phyloP scores from a whole-genome alignment of 1,139 yeast species.

The Candida sojae region DNA sequence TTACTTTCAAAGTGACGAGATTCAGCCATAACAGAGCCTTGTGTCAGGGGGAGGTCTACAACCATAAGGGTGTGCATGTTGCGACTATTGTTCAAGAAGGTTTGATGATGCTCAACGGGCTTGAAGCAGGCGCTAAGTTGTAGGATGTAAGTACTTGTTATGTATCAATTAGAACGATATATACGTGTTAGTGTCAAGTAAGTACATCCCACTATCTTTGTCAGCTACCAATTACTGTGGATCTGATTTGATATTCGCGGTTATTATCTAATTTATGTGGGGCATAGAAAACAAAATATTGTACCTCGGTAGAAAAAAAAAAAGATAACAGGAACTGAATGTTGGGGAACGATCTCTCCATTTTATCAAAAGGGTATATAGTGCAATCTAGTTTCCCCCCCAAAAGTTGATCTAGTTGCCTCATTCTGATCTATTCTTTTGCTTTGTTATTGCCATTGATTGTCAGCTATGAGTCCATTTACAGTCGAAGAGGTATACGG shows the following conservation, averaged over 20 bases:
- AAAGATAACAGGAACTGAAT: not conserved
- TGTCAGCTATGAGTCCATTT: not conserved
- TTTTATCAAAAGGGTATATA: too few species aligned
- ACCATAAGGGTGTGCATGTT: conserved; percentile 50
- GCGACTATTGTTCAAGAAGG: conserved; percentile 74
- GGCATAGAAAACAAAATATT: not conserved
- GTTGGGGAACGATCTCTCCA: too few species aligned
- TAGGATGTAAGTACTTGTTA: not conserved
- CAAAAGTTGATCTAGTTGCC: too few species aligned
- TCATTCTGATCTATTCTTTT: too few species aligned
- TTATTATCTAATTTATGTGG: not conserved
- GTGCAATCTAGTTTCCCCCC: too few species aligned
- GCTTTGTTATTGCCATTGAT: too few species aligned
- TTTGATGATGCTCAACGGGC: conserved; percentile 29
- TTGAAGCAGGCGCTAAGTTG: conserved; percentile 12
- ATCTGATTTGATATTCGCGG: not conserved
- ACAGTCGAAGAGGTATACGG: conserved; percentile 21
- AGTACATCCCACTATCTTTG: too few species aligned
- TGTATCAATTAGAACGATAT: not conserved
- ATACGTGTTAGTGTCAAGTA: not conserved
- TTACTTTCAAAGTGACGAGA: conserved; percentile 49
- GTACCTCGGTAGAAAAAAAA: not conserved
- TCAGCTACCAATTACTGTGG: too few species aligned
- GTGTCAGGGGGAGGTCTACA: conserved; percentile 59
- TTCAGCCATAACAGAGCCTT: conserved; percentile 56